These are phyloP conservation scores for Domatiomyces globalis DNA, from an alignment of 2,329 filamentous ascomycete species.

Conservation along the genomic window DNA sequence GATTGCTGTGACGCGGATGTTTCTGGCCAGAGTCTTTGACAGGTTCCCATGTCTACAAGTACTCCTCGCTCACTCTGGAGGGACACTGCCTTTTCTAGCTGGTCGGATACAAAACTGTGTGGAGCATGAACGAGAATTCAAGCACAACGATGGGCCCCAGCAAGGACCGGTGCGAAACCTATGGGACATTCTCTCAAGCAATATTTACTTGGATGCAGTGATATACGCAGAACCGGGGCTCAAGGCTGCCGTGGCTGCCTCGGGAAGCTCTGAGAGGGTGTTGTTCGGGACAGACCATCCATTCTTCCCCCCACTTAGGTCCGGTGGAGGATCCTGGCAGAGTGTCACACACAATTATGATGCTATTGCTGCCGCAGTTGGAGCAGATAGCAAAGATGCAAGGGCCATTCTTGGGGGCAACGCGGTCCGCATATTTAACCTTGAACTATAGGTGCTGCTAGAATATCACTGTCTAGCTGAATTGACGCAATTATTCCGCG, in stretches of 20 bases:
- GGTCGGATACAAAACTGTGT: slow-evolving; percentile 82
- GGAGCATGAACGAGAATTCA: slow-evolving; percentile 63
- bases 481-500: too few relatives aligned
- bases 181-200: slow-evolving; percentile 54
- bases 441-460: slow-evolving; percentile 18
- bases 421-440: slow-evolving; percentile 28
- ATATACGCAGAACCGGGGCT: slow-evolving; percentile 43
- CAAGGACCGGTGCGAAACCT: slow-evolving; percentile 44
- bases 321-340: slow-evolving; percentile 23
- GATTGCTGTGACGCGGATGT: slow-evolving; percentile 76
- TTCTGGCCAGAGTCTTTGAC: slow-evolving; percentile 75
- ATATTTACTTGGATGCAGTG: slow-evolving; percentile 70
- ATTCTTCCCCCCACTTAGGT: slow-evolving; percentile 30
- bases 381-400: slow-evolving; percentile 20
- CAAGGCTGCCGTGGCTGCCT: slow-evolving; percentile 65
- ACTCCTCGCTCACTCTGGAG: slow-evolving; percentile 75
- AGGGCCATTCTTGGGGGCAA: slow-evolving; percentile 31
- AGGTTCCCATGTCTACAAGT: slow-evolving; percentile 54
- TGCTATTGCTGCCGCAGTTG: slow-evolving; percentile 29
- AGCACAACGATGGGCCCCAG: slow-evolving; percentile 47
- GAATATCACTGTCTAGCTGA: too few relatives aligned
- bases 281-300: slow-evolving; percentile 34
- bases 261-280: slow-evolving; percentile 26
- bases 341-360: slow-evolving; percentile 35
- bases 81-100: slow-evolving; percentile 75